A percentile compares a stretch with the other conserved stretches of the same genome.
Conservation (phyloP, 805 yeast genomes). For the Nakazawaea laoshanensis region DNA sequence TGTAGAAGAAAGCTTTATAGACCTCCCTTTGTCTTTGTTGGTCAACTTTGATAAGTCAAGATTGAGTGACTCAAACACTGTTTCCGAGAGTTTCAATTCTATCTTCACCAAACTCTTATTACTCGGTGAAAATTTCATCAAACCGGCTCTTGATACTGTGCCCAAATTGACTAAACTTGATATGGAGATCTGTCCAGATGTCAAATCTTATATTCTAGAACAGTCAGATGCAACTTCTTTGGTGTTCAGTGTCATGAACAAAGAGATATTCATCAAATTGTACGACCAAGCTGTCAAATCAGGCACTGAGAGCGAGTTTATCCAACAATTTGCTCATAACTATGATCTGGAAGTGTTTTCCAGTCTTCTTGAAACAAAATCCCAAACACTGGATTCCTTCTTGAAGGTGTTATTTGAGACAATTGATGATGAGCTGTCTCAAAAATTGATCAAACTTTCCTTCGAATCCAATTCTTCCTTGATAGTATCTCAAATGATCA, state of each 20-base stretch:
- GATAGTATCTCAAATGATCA: too few relatives aligned
- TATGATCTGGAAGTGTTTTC: constrained; percentile 11
- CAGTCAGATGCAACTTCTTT: constrained; percentile 4
- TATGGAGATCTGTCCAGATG: constrained; percentile 14
- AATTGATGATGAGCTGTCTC: constrained; percentile 12
- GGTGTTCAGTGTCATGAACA: constrained; percentile 24
- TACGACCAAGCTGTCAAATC: constrained; percentile 20
- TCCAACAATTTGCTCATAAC: constrained; percentile 13
- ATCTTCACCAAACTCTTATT: constrained; percentile 21
- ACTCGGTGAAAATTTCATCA: constrained; percentile 12
- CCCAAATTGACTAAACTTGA: constrained; percentile 14
- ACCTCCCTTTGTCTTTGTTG: constrained; percentile 24
- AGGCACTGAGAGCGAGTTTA: constrained; percentile 15
- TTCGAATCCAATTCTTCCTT: too few relatives aligned
- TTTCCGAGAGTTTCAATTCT: constrained; percentile 26
- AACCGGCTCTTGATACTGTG: constrained; percentile 1
- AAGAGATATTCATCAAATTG: constrained; percentile 24
- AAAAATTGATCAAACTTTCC: not conserved
- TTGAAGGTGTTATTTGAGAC: constrained; percentile 14
- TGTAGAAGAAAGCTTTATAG: constrained; percentile 21
- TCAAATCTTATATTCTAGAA: constrained; percentile 15
- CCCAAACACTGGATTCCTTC: constrained; percentile 12
- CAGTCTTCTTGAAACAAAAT: constrained; percentile 11
- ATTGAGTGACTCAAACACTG: too few relatives aligned
- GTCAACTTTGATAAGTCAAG: constrained; percentile 23